Evolutionary conservation across 331 rosid species (phyloP).

Genomic region (Spiraea crenata): DNA sequence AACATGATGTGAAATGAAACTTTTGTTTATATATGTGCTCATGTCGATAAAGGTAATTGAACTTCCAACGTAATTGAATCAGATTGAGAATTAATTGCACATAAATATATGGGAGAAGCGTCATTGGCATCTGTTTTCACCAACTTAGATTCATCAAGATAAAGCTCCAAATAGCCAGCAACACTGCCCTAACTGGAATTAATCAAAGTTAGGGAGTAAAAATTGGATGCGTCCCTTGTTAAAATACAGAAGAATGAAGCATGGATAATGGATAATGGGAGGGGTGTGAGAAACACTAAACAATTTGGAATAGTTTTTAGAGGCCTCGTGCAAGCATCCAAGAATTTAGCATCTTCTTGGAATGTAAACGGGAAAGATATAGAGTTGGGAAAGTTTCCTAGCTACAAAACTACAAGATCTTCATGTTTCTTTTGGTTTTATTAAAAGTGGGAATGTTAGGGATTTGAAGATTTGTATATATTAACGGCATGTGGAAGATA

Average conservation of each 20-base stretch:
- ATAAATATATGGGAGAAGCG: not conserved
- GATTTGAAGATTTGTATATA: not conserved
- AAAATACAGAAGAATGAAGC: not conserved
- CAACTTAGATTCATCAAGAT: not conserved
- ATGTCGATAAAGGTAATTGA: too few relatives aligned
- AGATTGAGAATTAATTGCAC: not conserved
- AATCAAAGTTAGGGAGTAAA: not conserved
- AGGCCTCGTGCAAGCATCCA: slow-evolving; percentile 4
- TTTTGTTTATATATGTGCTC: too few relatives aligned
- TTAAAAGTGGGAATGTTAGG: not conserved
- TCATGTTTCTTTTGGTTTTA: not conserved
- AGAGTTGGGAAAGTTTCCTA: not conserved
- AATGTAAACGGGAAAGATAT: not conserved
- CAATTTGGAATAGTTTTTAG: not conserved
- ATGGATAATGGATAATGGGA: not conserved
- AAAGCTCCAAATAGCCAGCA: not conserved
- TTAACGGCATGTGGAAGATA: not conserved
- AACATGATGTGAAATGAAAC: too few relatives aligned
- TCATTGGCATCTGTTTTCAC: not conserved
- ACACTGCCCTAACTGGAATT: too few relatives aligned
- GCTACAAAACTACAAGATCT: not conserved
- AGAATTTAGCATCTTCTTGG: slow-evolving; percentile 7
- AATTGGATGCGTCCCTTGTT: not conserved
- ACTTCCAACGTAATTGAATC: not conserved
- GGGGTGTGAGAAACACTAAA: not conserved